Evolutionary conservation across 345 rosid species (phyloP).

Genomic region (Hibiscus tridactylites): DNA sequence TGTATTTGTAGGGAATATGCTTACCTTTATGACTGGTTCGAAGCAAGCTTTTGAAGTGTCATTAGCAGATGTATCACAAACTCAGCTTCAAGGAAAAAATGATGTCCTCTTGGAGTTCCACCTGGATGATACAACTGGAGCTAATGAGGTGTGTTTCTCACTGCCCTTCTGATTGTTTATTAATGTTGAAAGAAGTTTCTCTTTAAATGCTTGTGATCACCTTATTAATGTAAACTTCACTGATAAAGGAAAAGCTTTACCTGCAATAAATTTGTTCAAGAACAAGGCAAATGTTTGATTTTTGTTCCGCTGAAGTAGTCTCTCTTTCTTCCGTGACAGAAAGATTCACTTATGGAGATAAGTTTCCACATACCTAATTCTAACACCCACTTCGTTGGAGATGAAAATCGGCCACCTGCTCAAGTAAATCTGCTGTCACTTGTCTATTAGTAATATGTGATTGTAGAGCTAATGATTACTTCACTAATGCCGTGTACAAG

Average conservation of each 20-base stretch:
- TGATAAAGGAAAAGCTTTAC: neutral
- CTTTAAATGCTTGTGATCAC: neutral
- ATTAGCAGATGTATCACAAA: slow-evolving; percentile 83
- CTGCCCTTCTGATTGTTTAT: neutral
- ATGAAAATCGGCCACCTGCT: slow-evolving; percentile 80
- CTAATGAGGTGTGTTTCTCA: slow-evolving; percentile 62
- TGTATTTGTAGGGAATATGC: slow-evolving; percentile 58
- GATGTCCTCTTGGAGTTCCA: slow-evolving; percentile 95
- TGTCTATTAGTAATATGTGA: neutral
- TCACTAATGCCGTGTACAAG: slow-evolving; percentile 3
- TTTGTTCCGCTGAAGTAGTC: neutral
- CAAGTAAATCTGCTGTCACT: slow-evolving; percentile 41
- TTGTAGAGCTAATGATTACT: neutral
- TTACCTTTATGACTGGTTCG: slow-evolving; percentile 67
- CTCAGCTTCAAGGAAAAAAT: slow-evolving; percentile 86
- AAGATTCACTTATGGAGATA: slow-evolving; percentile 94
- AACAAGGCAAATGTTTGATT: neutral
- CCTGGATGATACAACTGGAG: slow-evolving; percentile 94
- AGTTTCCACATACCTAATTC: slow-evolving; percentile 85
- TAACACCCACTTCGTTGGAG: slow-evolving; percentile 89
- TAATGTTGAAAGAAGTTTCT: neutral
- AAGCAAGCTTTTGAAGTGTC: slow-evolving; percentile 97
- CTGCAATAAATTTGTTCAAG: neutral
- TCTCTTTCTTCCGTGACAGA: slow-evolving; percentile 34
- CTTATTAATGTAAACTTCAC: neutral